Evolutionary conservation across 176 grass and related monocot species (phyloP), one percentile per base, ranked within the genome.

Genomic region (Avena insularis): DNA sequence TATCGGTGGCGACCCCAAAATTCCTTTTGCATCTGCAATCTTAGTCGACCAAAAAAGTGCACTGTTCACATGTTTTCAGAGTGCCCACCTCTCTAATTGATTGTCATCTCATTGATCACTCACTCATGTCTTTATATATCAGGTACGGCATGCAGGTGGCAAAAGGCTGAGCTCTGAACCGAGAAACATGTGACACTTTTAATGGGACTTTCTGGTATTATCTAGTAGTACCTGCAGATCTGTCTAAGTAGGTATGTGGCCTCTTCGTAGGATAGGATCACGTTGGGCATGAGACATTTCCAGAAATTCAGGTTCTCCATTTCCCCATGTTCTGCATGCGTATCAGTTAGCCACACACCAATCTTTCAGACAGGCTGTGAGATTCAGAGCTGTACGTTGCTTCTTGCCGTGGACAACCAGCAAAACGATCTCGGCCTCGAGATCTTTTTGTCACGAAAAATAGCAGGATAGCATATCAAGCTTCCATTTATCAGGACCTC

Each of bases 141-240:
- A 64, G 63, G 61, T 36, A 49, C 43, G 43, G 53, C 45, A 88
- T 71, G 27, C 25, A 83, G 48, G 38, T 43, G 38, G 25, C 77
- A 66, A 66, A 77, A 43, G 54, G 12, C 27, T 47, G 25, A 59
- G 5, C 56, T n/a, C 56, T 60, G 74, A 79, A 35, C 27, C 82
- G 79, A 45, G 75, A 84, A 84, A 63, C 82, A 55, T 84, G 55
- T 89, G 82, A 84, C 15, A 43, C 40, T 40, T 8, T 79, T 21
- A 14, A 78, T 72, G 46, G 20, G 31, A 25, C 19, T 25, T 17
- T 45, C 46, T 47, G 38, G 33, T 40, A 40, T 6, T 45, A 45
- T 80, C 50, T 21, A 58, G 33, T 59, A 85, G 59, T 40, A 66
- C 65, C 14, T 31, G 3, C 56, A 17, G 15, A 55, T 55, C 53